Evolutionary conservation across 2,329 filamentous ascomycete species (phyloP), one percentile per base, ranked within the genome.

Genomic region (Penicillium sp.): DNA sequence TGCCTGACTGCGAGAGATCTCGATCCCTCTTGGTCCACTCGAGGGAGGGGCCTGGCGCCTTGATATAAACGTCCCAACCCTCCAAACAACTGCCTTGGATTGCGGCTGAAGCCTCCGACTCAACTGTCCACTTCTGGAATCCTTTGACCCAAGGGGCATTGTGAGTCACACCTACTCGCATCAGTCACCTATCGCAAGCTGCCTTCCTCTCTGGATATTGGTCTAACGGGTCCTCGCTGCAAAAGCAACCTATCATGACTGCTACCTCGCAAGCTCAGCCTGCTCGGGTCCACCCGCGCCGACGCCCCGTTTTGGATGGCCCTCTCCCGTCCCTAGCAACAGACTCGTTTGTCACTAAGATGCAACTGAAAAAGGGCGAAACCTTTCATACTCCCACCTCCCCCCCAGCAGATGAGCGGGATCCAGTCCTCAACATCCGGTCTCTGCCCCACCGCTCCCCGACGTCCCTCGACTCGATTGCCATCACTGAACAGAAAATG

Each of bases 391-490:
- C 74, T 21, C 65, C 69, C 4, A 60, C 56, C 27, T 65, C 59
- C 40, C 64, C 67, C 23, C 62, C 70, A 15, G 60, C 64, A 17
- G 57, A 57, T 47, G 64, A 69, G 45, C 46, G 59, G 56, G 66
- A 73, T 45, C 69, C 70, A 14, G 58, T 70, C 13, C 45, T 71
- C 31, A 64, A 60, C 56, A 63, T 73, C 46, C 67, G 65, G 50
- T 70, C 67, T 41, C 74, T 86, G 56, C 76, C 72, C 58, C 70
- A 77, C 53, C 82, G 85, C 44, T 82, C 84, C 34, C 81, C 84
- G 54, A 86, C 84, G 21, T 71, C 65, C 50, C 70, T 87, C 45
- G 83, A 87, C 68, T 82, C 84, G 40, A 76, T 86, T 62, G 80
- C 81, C 58, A 80, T 82, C 48, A 78, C 83, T 56, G 76, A 80